Percentiles rank a stretch among this genome's conserved stretches.
Evolutionary conservation across 2,329 filamentous ascomycete genomes (phyloP).

Genomic region (Bipolaris victoriae): DNA sequence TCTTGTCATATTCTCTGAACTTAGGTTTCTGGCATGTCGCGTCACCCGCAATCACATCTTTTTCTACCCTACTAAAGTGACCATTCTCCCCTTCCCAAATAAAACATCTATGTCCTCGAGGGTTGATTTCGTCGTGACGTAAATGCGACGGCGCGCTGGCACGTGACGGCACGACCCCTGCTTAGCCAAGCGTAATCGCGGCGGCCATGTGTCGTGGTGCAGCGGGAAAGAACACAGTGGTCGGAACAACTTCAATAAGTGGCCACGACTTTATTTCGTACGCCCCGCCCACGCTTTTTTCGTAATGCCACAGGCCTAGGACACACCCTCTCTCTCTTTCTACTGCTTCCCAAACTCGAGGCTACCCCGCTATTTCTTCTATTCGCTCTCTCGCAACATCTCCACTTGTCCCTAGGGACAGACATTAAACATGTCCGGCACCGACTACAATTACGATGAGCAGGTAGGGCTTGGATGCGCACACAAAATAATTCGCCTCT

Average conservation of each 20-base stretch:
- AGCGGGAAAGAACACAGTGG: conserved; percentile 38
- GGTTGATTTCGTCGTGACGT: conserved; percentile 19
- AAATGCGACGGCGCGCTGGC: conserved; percentile 3
- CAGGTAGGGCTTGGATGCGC: conserved; percentile 61
- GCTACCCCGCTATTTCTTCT: conserved; percentile 22
- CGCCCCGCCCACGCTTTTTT: conserved; percentile 21
- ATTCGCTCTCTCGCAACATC: conserved; percentile 24
- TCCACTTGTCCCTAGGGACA: conserved; percentile 27
- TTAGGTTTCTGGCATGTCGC: background rate
- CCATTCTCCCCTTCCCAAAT: background rate
- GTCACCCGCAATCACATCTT: background rate
- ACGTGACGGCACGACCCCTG: conserved; percentile 17
- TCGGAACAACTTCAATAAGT: conserved; percentile 33
- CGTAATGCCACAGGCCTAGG: conserved; percentile 31
- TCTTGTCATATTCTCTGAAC: background rate
- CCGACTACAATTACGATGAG: conserved; percentile 98
- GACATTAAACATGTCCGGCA: conserved; percentile 51
- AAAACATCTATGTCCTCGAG: background rate
- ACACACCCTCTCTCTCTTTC: conserved; percentile 12
- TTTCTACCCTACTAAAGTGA: background rate
- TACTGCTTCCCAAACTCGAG: conserved; percentile 24
- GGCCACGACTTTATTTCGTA: conserved; percentile 39
- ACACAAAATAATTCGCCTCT: conserved; percentile 9
- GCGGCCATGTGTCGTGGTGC: conserved; percentile 28
- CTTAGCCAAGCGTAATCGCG: conserved; percentile 26